Conservation (phyloP, 352 stramenopile genomes). For the Globisporangium iwayamae region DNA sequence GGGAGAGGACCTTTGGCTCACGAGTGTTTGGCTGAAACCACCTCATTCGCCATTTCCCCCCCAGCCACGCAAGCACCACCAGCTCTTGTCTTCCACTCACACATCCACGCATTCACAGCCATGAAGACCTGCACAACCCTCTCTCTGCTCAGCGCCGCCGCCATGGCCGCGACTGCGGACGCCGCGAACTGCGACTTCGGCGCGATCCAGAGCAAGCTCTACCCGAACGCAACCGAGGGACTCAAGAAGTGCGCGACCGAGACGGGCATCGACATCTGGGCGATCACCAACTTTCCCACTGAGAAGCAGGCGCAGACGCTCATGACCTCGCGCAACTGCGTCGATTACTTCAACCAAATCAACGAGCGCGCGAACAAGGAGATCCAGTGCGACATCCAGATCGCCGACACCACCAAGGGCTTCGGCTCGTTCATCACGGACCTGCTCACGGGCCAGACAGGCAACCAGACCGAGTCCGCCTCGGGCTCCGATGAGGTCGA, state of each 20-base stretch:
- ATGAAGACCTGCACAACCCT: conserved; percentile 30
- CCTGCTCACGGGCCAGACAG: conserved; percentile 50
- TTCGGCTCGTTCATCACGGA: conserved; percentile 43
- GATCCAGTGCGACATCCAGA: conserved; percentile 45
- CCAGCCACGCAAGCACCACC: background rate
- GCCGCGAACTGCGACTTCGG: conserved; percentile 41
- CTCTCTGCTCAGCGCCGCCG: conserved; percentile 14
- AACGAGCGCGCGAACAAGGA: conserved; percentile 50
- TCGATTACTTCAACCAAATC: conserved; percentile 70
- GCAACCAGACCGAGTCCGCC: conserved; percentile 47
- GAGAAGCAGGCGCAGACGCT: conserved; percentile 39
- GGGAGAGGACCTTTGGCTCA: background rate
- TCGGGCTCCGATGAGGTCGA: conserved; percentile 19
- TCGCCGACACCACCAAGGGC: conserved; percentile 34
- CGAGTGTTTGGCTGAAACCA: background rate
- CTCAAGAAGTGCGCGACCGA: conserved; percentile 30
- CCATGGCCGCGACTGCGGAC: conserved; percentile 18
- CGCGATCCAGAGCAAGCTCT: conserved; percentile 43
- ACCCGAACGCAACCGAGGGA: conserved; percentile 44
- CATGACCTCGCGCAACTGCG: conserved; percentile 46
- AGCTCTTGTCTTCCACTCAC: background rate
- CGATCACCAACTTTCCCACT: conserved; percentile 34
- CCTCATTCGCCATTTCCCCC: conserved; percentile 4
- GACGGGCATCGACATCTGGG: conserved; percentile 54
- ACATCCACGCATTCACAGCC: background rate